Base-by-base conservation (phyloP, 345 rosid species). In the Eucalyptus globulus region DNA sequence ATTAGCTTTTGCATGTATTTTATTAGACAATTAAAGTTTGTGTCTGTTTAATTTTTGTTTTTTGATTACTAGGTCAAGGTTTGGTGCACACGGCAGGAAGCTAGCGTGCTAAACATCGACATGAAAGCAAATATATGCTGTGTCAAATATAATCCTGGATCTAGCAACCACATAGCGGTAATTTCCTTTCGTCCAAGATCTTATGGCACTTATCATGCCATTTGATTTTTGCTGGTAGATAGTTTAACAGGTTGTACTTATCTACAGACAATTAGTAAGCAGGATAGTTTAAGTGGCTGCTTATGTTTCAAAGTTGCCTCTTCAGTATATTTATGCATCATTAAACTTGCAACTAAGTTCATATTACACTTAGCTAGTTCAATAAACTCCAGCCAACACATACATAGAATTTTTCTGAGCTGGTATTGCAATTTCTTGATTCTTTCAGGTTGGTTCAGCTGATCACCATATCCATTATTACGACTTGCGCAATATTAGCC, bases 71-170 rank as follows among this genome's bases (percentile, higher is more conserved):
- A 98, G 99, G 99, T 96, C 58, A 98, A 98, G 94, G 98, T 98
- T 92, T 98, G 99, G 99, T 96, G 99, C 96, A 97, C 97, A 53
- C 96, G 92, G 87, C 97, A 96, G 93, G 99, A 98, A 93, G 97
- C 98, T 81, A 98, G 99, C 53, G 98, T 96, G 91, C 93, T 94
- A 51, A 96, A 98, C 92, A 98, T 98, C 83, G 99, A 98, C 94
- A 95, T 98, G 99, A 98, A 97, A 92, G 99, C 99, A 60, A 98
- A 97, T 90, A 98, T 98, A 91, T 98, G 99, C 86, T 97, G 99
- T 80, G 99, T 98, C 91, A 98, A 98, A 93, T 98, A 94, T 91
- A 98, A 98, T 93, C 99, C 99, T 88, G 99, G 99, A 92, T 96
- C 97, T 90, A 94, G 99, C 97, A 93, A 97, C 92, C 93, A 92